Conservation (phyloP, 148 eudicot genomes). For the Tetragonia tetragonoides region DNA sequence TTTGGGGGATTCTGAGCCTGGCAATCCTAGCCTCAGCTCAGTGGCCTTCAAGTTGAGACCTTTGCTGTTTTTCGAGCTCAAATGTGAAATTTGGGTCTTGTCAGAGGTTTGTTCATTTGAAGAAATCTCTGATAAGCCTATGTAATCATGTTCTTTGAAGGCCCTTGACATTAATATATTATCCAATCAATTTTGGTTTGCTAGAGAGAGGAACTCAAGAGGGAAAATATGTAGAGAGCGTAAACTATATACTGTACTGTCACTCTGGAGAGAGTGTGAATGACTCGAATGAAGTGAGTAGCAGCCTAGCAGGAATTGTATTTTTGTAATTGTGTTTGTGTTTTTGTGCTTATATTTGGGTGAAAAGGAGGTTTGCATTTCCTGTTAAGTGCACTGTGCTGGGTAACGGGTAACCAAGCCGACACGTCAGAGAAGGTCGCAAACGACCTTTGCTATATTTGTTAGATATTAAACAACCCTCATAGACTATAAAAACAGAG, state of each 20-base stretch:
- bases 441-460: too few species aligned
- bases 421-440: neutral
- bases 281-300: neutral
- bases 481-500: too few species aligned
- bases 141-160: conserved; percentile 46
- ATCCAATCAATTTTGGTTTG: neutral
- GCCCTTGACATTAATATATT: conserved; percentile 34
- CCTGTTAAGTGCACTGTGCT: neutral
- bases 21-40: conserved; percentile 59
- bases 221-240: neutral
- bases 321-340: neutral
- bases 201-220: neutral
- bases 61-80: conserved; percentile 19
- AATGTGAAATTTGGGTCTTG: conserved; percentile 16
- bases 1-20: conserved; percentile 52
- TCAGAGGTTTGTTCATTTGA: conserved; percentile 31
- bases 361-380: too few species aligned
- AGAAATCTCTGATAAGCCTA: conserved; percentile 38
- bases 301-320: too few species aligned
- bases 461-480: too few species aligned
- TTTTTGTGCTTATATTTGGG: neutral
- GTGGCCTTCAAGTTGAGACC: conserved; percentile 52
- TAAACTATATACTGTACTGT: neutral
- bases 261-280: neutral
- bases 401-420: neutral